phyloP scores from a whole-genome alignment of 129 eudicot genomes.

The Flaveria robusta region DNA sequence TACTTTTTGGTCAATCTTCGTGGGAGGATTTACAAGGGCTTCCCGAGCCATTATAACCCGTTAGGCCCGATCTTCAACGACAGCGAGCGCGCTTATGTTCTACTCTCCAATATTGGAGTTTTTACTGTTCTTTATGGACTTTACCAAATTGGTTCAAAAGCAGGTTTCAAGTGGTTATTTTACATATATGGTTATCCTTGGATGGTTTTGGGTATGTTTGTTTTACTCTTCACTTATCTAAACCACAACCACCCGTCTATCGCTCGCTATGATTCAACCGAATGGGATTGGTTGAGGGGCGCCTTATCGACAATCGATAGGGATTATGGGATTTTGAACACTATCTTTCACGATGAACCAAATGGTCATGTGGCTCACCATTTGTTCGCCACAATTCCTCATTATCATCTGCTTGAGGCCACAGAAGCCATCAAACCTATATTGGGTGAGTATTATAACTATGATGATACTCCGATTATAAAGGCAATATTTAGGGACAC shows the following conservation, averaged over 20 bases:
- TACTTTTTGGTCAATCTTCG: conserved; percentile 30
- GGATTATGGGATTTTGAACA: conserved; percentile 35
- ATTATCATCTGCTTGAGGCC: conserved; percentile 38
- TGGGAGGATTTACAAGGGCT: conserved; percentile 24
- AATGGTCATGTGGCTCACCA: conserved; percentile 38
- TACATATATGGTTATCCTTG: conserved; percentile 35
- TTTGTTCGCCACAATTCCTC: conserved; percentile 35
- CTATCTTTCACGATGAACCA: conserved; percentile 28
- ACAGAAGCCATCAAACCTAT: conserved; percentile 30
- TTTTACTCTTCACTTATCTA: conserved; percentile 32
- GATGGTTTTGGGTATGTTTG: conserved; percentile 21
- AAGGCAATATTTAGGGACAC: conserved; percentile 19
- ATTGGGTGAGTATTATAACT: conserved; percentile 34
- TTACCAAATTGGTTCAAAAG: conserved; percentile 1
- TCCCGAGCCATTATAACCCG: conserved; percentile 28
- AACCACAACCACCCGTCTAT: conserved; percentile 37
- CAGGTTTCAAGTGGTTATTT: conserved; percentile 29
- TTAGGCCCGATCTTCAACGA: conserved; percentile 32
- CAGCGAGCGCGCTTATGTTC: conserved; percentile 29
- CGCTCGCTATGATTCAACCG: conserved; percentile 37
- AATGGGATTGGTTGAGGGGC: conserved; percentile 46
- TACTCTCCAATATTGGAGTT: conserved; percentile 30
- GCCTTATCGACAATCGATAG: conserved; percentile 38
- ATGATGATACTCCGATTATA: conserved; percentile 18
- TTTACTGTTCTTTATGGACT: conserved; percentile 19